Conservation (phyloP, 1,139 yeast species). For the Taiozyma sp. region DNA sequence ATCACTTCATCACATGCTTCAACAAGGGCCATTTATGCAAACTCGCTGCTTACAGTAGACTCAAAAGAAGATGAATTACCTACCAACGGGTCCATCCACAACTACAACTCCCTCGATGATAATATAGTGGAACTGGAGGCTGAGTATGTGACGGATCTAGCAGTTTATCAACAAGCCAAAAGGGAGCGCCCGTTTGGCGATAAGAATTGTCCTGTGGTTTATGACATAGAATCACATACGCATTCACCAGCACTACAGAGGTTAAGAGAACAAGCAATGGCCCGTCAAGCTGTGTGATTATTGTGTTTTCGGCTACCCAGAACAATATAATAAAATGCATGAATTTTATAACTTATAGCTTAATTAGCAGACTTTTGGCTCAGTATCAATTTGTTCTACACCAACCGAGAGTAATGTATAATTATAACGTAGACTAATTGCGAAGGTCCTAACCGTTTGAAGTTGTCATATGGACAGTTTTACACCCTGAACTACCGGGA, state of each 20-base stretch:
- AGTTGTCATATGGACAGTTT: too few species aligned
- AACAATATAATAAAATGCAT: background rate
- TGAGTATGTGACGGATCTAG: conserved; percentile 38
- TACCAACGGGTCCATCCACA: conserved; percentile 7
- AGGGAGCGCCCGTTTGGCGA: conserved; percentile 46
- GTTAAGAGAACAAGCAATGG: conserved; percentile 26
- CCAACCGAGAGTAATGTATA: too few species aligned
- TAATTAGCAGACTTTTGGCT: background rate
- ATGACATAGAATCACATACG: conserved; percentile 38
- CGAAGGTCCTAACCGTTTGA: too few species aligned
- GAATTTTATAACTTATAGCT: background rate
- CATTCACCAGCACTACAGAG: conserved; percentile 29
- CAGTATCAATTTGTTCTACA: too few species aligned
- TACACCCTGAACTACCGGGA: too few species aligned
- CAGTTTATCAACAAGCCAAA: conserved; percentile 36
- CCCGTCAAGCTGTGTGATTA: conserved; percentile 11
- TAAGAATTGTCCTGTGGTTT: conserved; percentile 53
- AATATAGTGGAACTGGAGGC: conserved; percentile 18
- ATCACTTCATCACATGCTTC: conserved; percentile 18
- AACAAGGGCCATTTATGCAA: conserved; percentile 17
- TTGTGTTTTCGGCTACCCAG: background rate
- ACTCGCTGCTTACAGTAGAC: conserved; percentile 12
- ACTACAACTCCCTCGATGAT: conserved; percentile 9
- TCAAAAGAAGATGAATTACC: conserved; percentile 10
- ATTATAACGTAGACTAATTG: too few species aligned